These are phyloP conservation scores for Phlyctochytrium planicorne DNA, from an alignment of 192 early-diverging fungal species.

Conservation along the genomic window DNA sequence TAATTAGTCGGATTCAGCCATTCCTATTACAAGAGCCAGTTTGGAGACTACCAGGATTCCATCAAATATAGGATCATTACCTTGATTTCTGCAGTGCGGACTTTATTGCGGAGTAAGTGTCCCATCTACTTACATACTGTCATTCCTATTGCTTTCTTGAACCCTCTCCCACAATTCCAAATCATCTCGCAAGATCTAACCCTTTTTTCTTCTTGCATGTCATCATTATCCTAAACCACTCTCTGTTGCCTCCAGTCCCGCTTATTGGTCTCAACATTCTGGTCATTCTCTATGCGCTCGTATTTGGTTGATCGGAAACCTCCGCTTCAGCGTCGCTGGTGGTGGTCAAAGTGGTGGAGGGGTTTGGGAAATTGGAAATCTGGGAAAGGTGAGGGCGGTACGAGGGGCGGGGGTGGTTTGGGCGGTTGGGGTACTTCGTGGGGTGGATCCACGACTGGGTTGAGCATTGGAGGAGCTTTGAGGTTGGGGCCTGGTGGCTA, in stretches of 20 bases:
- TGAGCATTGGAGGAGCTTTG: not conserved
- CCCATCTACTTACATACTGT: no score
- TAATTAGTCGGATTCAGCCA: slow-evolving; percentile 64
- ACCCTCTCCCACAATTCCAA: no score
- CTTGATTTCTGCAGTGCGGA: slow-evolving; percentile 86
- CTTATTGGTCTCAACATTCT: slow-evolving; percentile 75
- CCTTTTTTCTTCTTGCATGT: not conserved
- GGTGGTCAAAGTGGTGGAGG: slow-evolving; percentile 1
- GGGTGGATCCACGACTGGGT: not conserved
- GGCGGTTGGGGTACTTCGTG: not conserved
- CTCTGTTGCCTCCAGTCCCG: slow-evolving; percentile 69
- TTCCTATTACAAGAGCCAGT: slow-evolving; percentile 52
- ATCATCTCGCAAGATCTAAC: no score
- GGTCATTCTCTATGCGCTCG: slow-evolving; percentile 78
- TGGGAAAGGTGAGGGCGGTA: not conserved
- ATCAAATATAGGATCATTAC: slow-evolving; percentile 79
- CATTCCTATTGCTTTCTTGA: no score
- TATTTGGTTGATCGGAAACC: slow-evolving; percentile 62
- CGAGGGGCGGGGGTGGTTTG: not conserved
- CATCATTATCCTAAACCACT: not conserved
- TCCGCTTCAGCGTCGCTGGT: not conserved
- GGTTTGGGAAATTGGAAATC: not conserved
- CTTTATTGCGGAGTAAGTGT: slow-evolving; percentile 76
- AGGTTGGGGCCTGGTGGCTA: not conserved
- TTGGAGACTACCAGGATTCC: slow-evolving; percentile 65